Evolutionary conservation across 2,329 filamentous ascomycete genomes (phyloP).

Genomic region (Albifimbria verrucaria): DNA sequence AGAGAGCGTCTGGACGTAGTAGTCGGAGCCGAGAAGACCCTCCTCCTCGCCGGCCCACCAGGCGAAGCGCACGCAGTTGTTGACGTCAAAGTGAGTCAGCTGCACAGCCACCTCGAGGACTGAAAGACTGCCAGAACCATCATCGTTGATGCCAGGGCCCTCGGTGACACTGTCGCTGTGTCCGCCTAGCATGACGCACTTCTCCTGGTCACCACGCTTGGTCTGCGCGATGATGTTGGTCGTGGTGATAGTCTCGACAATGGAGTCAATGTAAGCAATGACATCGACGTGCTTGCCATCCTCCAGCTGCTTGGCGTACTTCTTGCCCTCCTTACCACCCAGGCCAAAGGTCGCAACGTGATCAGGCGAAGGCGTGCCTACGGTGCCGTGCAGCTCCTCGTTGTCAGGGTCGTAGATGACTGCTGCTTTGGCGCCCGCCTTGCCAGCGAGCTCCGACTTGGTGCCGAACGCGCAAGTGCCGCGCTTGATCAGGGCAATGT

Average conservation of each 20-base stretch:
- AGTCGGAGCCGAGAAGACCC: conserved; percentile 60
- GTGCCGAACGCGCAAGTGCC: conserved; percentile 68
- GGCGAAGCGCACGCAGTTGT: conserved; percentile 64
- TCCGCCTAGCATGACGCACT: conserved; percentile 63
- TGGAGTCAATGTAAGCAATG: conserved; percentile 58
- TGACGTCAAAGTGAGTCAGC: conserved; percentile 53
- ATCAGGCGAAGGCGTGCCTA: conserved; percentile 56
- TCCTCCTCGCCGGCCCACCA: conserved; percentile 70
- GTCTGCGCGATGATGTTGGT: conserved; percentile 64
- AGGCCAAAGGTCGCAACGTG: conserved; percentile 70
- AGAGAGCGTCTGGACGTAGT: conserved; percentile 54
- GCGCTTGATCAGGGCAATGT: conserved; percentile 68
- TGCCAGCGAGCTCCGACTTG: conserved; percentile 67
- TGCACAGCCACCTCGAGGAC: conserved; percentile 62
- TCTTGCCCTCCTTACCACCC: conserved; percentile 54
- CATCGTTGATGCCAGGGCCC: conserved; percentile 74
- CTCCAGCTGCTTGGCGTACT: conserved; percentile 52
- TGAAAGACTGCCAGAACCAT: conserved; percentile 64
- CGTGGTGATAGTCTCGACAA: conserved; percentile 51
- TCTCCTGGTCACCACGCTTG: conserved; percentile 53
- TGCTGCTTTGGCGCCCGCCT: conserved; percentile 66
- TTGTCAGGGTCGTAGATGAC: conserved; percentile 72
- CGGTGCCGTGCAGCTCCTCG: conserved; percentile 62
- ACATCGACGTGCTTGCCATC: conserved; percentile 46
- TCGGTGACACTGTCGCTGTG: conserved; percentile 62